These are phyloP conservation scores for Bolboschoenoplectus hybrid DNA, from an alignment of 202 grass and related monocot genomes.

Conservation along the genomic window DNA sequence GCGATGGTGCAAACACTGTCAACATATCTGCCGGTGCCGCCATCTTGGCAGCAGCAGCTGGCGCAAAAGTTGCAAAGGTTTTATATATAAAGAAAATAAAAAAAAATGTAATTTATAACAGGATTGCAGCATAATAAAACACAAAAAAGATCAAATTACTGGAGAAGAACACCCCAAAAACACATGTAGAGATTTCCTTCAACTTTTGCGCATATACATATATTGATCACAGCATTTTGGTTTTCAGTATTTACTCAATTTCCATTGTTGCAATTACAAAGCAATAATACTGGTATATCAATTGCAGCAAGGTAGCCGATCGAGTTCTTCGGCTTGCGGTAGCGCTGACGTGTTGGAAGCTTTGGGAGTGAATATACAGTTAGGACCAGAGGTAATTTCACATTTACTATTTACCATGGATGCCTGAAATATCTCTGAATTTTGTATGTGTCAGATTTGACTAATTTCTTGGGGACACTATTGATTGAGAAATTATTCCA, in stretches of 20 bases:
- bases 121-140: neutral
- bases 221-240: neutral
- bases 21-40: conserved; percentile 50
- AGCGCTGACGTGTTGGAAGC: conserved; percentile 48
- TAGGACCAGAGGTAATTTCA: conserved; percentile 49
- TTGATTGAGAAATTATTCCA: neutral
- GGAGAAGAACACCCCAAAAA: neutral
- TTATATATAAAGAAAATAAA: neutral
- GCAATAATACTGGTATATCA: neutral
- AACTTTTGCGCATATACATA: neutral
- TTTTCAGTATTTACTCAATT: neutral
- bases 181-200: neutral
- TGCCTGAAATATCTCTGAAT: neutral
- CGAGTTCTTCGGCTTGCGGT: conserved; percentile 51
- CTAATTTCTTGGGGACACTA: neutral
- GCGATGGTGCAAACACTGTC: conserved; percentile 49
- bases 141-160: neutral
- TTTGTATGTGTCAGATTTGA: neutral
- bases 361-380: conserved; percentile 47
- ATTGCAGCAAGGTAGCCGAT: conserved; percentile 50
- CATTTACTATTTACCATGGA: neutral
- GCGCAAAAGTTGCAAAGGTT: conserved; percentile 47
- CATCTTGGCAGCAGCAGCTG: conserved; percentile 48
- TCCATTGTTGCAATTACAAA: neutral
- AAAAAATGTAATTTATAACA: neutral